These are phyloP conservation scores for Oryza officinalis DNA, from an alignment of 176 grass and related monocot species.

Conservation along the genomic window DNA sequence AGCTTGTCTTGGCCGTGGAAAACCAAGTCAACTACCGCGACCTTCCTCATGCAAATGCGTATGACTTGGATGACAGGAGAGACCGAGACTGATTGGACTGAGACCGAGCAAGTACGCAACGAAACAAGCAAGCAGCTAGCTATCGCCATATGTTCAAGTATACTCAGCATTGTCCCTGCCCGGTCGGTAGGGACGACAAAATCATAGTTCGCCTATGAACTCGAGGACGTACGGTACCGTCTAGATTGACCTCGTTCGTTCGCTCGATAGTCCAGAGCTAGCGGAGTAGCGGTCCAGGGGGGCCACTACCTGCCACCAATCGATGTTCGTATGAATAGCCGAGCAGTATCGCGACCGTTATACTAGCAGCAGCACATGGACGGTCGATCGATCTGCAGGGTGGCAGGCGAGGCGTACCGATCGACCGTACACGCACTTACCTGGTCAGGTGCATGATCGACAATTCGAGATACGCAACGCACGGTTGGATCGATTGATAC, in stretches of 20 bases:
- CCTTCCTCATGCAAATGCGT: background rate
- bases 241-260: background rate
- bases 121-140: background rate
- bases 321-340: background rate
- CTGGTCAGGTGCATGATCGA: background rate
- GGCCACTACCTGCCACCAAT: background rate
- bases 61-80: background rate
- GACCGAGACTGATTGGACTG: background rate
- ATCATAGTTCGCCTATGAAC: background rate
- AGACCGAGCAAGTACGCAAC: background rate
- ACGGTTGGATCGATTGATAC: background rate
- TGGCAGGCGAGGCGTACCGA: background rate
- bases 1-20: background rate
- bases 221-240: background rate
- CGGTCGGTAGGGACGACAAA: background rate
- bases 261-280: background rate
- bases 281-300: no score
- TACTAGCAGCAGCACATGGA: background rate
- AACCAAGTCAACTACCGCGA: background rate
- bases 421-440: background rate
- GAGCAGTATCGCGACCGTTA: background rate
- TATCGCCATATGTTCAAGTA: background rate
- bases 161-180: slow-evolving; percentile 11
- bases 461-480: background rate
- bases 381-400: background rate